Evolutionary conservation across 805 yeast genomes (phyloP).

Genomic region (Yarrowia yakushimensis): DNA sequence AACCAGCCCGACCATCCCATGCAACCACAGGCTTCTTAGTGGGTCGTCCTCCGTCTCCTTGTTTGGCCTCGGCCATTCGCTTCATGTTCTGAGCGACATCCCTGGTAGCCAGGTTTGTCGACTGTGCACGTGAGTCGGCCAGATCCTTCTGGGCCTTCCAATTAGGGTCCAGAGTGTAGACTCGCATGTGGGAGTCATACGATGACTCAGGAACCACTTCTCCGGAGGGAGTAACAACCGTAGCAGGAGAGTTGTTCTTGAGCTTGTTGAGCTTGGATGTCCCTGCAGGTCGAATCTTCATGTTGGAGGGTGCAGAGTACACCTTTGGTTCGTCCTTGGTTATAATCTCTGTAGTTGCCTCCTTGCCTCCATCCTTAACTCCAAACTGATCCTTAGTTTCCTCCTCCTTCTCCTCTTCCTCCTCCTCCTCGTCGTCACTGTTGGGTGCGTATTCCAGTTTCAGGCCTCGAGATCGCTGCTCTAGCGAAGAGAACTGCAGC

Average conservation of each 20-base stretch:
- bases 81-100: slow-evolving; percentile 41
- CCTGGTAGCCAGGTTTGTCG: slow-evolving; percentile 38
- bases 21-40: slow-evolving; percentile 28
- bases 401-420: slow-evolving; percentile 28
- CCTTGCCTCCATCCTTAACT: slow-evolving; percentile 25
- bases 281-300: slow-evolving; percentile 70
- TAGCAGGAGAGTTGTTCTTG: slow-evolving; percentile 28
- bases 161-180: slow-evolving; percentile 70
- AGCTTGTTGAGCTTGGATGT: slow-evolving; percentile 52
- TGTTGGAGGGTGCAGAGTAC: slow-evolving; percentile 30
- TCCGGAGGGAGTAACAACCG: slow-evolving; percentile 55
- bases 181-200: slow-evolving; percentile 63
- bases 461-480: slow-evolving; percentile 45
- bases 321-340: slow-evolving; percentile 24
- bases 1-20: slow-evolving; percentile 33
- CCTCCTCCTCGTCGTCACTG: slow-evolving; percentile 6
- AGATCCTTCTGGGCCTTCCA: slow-evolving; percentile 60
- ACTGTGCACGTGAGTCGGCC: slow-evolving; percentile 36
- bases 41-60: slow-evolving; percentile 27
- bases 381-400: slow-evolving; percentile 28
- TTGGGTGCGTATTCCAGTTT: slow-evolving; percentile 31
- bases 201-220: slow-evolving; percentile 63
- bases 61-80: slow-evolving; percentile 38
- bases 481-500: slow-evolving; percentile 58
- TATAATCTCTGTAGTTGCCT: neutral